These are phyloP conservation scores for Theileria annulata DNA, from an alignment of 169 alveolate species.

Conservation along the genomic window DNA sequence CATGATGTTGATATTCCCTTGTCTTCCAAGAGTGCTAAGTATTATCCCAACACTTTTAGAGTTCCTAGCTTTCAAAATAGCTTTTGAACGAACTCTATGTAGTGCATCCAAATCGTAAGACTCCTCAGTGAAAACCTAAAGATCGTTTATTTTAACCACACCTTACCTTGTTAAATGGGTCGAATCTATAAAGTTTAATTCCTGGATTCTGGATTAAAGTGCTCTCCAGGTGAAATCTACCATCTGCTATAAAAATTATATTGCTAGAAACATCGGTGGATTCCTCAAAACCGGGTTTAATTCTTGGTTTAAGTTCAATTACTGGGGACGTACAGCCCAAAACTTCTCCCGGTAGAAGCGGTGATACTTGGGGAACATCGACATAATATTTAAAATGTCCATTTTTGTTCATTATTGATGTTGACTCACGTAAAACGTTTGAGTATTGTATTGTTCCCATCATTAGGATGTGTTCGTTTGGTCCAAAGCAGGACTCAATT, in stretches of 20 bases:
- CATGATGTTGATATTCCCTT: constrained; percentile 77
- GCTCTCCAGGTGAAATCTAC: constrained; percentile 99
- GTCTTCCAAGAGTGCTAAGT: constrained; percentile 83
- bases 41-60: constrained; percentile 71
- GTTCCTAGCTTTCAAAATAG: constrained; percentile 70
- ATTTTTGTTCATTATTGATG: constrained; percentile 47
- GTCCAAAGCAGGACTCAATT: constrained; percentile 71
- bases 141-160: neutral
- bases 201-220: constrained; percentile 97
- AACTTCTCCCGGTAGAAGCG: constrained; percentile 97
- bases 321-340: constrained; percentile 93
- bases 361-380: constrained; percentile 91
- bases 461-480: constrained; percentile 74
- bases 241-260: constrained; percentile 94
- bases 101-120: constrained; percentile 83
- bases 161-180: constrained; percentile 88
- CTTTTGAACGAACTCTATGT: constrained; percentile 84
- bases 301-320: constrained; percentile 31
- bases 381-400: constrained; percentile 68
- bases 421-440: constrained; percentile 70
- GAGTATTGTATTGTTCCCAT: constrained; percentile 91
- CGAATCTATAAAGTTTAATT: constrained; percentile 87
- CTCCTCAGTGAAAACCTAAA: constrained; percentile 82
- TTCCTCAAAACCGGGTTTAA: neutral
- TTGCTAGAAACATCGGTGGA: constrained; percentile 26